phyloP scores from a whole-genome alignment of 2,329 filamentous ascomycete genomes.

The Hymenoscyphus albidus region DNA sequence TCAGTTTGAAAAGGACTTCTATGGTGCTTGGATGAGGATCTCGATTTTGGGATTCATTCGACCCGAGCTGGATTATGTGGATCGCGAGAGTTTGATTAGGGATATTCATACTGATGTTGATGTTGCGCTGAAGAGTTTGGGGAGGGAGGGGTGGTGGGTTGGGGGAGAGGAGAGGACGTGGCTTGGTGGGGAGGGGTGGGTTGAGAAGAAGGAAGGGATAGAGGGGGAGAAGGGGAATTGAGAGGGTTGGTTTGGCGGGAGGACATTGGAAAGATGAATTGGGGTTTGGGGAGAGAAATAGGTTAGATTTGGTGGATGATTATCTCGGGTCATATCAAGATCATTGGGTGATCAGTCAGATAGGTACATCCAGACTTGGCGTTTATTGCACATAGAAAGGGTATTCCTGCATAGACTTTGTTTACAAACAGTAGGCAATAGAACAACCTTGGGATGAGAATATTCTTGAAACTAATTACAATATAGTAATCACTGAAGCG shows the following conservation, averaged over 20 bases:
- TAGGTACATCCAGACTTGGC: no score
- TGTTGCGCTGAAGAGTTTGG: constrained; percentile 72
- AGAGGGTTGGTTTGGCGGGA: background rate
- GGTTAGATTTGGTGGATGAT: no score
- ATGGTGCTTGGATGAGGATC: constrained; percentile 74
- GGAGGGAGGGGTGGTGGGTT: constrained; percentile 54
- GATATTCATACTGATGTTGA: constrained; percentile 89
- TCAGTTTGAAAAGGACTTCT: constrained; percentile 76
- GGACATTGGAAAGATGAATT: background rate
- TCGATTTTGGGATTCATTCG: constrained; percentile 83
- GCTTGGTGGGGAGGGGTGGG: constrained; percentile 17
- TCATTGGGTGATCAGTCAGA: no score
- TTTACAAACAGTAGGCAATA: no score
- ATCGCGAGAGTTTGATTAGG: constrained; percentile 74
- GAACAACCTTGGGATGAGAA: no score
- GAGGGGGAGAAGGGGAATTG: background rate
- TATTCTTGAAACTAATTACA: no score
- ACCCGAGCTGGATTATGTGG: constrained; percentile 83
- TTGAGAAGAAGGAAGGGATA: background rate
- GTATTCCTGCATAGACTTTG: no score
- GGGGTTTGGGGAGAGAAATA: background rate
- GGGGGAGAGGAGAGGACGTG: constrained; percentile 20
- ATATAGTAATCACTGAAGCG: no score
- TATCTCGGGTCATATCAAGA: no score
- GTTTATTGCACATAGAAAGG: no score